A percentile compares a stretch with the other conserved stretches of the same genome.
These are phyloP conservation scores for Coprinopsis marcescibilis DNA, from an alignment of 768 basidiomycete genomes.

Conservation along the genomic window DNA sequence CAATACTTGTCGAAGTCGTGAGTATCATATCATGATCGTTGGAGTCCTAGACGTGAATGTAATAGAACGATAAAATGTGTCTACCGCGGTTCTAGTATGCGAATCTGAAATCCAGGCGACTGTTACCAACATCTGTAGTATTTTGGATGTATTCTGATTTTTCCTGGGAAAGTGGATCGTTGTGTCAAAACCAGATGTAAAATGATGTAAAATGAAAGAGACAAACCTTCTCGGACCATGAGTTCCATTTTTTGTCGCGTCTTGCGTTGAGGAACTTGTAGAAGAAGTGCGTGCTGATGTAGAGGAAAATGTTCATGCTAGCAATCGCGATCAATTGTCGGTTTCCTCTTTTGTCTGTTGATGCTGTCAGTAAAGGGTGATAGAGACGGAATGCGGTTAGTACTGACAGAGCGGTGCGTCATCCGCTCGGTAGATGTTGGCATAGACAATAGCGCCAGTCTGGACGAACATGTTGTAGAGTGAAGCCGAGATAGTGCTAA, in stretches of 20 bases:
- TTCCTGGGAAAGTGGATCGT: neutral
- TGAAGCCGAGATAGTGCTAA: conserved; percentile 38
- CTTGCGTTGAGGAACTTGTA: conserved; percentile 46
- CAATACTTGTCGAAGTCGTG: too few relatives aligned
- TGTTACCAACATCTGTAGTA: conserved; percentile 58
- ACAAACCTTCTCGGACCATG: conserved; percentile 40
- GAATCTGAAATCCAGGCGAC: conserved; percentile 58
- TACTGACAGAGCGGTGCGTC: conserved; percentile 40
- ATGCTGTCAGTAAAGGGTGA: neutral
- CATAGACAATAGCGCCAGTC: conserved; percentile 44
- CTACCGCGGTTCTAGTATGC: conserved; percentile 37
- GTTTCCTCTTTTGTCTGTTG: conserved; percentile 54
- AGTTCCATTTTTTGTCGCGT: conserved; percentile 47
- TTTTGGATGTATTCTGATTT: conserved; percentile 53
- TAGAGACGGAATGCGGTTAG: neutral
- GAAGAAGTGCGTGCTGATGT: conserved; percentile 46
- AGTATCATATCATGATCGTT: too few relatives aligned
- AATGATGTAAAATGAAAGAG: conserved; percentile 16
- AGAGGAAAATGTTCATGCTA: conserved; percentile 48
- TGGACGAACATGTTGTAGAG: conserved; percentile 68
- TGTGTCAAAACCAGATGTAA: neutral
- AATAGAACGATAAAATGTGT: neutral
- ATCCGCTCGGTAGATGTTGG: conserved; percentile 50
- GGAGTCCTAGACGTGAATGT: neutral
- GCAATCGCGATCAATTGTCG: conserved; percentile 48